Evolutionary conservation across 495 filamentous ascomycete species (phyloP).

Genomic region (Podospora anserina): DNA sequence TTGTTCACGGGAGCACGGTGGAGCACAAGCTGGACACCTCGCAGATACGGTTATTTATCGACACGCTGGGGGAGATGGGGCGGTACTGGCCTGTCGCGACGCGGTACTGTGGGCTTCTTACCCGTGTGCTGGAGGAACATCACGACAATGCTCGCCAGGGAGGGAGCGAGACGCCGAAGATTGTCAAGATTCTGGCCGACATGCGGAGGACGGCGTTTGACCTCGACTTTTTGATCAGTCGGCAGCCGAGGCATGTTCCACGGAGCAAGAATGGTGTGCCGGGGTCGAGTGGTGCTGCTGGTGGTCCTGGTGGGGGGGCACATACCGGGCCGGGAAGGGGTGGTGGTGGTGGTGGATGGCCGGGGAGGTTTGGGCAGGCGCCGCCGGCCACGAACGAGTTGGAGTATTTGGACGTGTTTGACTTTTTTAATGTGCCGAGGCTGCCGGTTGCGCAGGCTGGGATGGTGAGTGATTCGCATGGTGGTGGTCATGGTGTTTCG

Average conservation of each 20-base stretch:
- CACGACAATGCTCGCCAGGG: conserved; percentile 69
- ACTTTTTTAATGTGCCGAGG: conserved; percentile 86
- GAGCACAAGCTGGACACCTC: conserved; percentile 71
- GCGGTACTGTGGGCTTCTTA: conserved; percentile 74
- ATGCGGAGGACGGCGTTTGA: conserved; percentile 86
- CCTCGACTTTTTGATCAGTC: conserved; percentile 80
- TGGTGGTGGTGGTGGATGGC: conserved; percentile 18
- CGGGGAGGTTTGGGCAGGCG: conserved; percentile 39
- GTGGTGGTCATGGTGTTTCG: neutral
- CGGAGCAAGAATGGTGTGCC: conserved; percentile 23
- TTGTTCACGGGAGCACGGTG: conserved; percentile 84
- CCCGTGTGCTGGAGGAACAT: conserved; percentile 80
- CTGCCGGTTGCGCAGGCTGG: conserved; percentile 49
- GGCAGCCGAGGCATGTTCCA: conserved; percentile 63
- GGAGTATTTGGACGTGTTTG: conserved; percentile 89
- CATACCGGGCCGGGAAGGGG: conserved; percentile 14
- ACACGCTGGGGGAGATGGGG: conserved; percentile 75
- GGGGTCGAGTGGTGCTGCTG: neutral
- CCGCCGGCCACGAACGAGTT: conserved; percentile 76
- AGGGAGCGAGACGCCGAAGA: conserved; percentile 72
- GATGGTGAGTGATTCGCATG: conserved; percentile 1
- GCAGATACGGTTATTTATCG: conserved; percentile 74
- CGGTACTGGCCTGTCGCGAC: conserved; percentile 80
- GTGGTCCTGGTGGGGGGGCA: conserved; percentile 29
- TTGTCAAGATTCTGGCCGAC: conserved; percentile 80